These are phyloP conservation scores for Trametes hirsuta DNA, from an alignment of 1,284 basidiomycete genomes.

Conservation along the genomic window DNA sequence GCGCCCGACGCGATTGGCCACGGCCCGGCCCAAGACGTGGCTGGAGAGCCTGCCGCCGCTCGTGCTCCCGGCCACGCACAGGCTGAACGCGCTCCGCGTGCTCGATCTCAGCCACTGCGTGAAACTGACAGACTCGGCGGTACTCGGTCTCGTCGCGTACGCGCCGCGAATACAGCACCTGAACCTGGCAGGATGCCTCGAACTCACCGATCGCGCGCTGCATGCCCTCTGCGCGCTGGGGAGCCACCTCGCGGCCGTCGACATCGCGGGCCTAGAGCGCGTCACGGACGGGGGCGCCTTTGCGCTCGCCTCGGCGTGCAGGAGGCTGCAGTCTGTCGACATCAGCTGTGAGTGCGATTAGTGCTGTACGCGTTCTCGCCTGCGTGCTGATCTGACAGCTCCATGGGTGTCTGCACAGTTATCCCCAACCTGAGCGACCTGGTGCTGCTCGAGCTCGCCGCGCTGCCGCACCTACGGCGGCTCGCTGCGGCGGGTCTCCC, in stretches of 20 bases:
- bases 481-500: constrained; percentile 81
- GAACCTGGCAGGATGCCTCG: constrained; percentile 81
- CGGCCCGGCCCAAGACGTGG: constrained; percentile 50
- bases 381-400: constrained; percentile 38
- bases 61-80: constrained; percentile 50
- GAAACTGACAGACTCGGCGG: constrained; percentile 75
- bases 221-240: constrained; percentile 75
- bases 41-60: constrained; percentile 61
- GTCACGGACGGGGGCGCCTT: constrained; percentile 86
- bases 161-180: constrained; percentile 82
- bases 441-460: constrained; percentile 81
- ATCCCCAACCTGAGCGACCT: constrained; percentile 70
- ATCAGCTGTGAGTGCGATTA: constrained; percentile 70
- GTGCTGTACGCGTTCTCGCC: background rate
- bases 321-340: constrained; percentile 81
- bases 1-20: no score
- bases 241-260: constrained; percentile 79
- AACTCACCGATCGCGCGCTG: constrained; percentile 76
- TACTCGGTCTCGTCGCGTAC: constrained; percentile 80
- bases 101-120: constrained; percentile 80
- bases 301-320: constrained; percentile 72
- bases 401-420: constrained; percentile 51
- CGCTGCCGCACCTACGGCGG: constrained; percentile 72
- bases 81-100: constrained; percentile 72
- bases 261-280: constrained; percentile 77